phyloP scores from a whole-genome alignment of 2,329 filamentous ascomycete genomes.

The Triangularia verruculosa region DNA sequence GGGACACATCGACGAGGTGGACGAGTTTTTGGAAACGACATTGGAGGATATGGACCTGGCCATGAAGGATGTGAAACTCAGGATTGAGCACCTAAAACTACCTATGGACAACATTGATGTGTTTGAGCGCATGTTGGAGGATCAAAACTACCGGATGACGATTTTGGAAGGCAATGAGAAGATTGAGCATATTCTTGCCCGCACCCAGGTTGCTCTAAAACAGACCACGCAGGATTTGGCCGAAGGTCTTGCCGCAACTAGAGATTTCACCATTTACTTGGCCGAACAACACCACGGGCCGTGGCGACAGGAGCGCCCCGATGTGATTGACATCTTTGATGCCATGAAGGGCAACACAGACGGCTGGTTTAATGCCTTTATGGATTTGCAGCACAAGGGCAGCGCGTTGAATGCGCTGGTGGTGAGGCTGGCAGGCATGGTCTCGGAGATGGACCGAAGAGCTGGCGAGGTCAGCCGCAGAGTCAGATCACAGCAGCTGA shows the following conservation, averaged over 20 bases:
- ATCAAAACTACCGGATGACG: conserved; percentile 75
- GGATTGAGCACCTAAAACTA: conserved; percentile 75
- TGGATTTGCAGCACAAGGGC: conserved; percentile 70
- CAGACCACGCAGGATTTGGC: conserved; percentile 76
- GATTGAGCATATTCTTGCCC: conserved; percentile 83
- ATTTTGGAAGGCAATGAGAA: conserved; percentile 85
- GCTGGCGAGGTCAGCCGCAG: conserved; percentile 80
- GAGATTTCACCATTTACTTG: conserved; percentile 75
- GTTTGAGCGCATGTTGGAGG: conserved; percentile 85
- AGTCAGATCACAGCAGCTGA: conserved; percentile 57
- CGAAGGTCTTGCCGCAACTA: conserved; percentile 72
- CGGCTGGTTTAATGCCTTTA: conserved; percentile 81
- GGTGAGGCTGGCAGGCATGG: conserved; percentile 69
- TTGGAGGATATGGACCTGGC: conserved; percentile 82
- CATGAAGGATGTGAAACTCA: conserved; percentile 72
- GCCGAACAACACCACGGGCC: conserved; percentile 59
- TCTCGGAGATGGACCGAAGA: conserved; percentile 81
- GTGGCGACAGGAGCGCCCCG: conserved; percentile 59
- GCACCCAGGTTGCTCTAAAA: conserved; percentile 72
- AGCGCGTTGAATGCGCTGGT: conserved; percentile 67
- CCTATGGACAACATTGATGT: conserved; percentile 78
- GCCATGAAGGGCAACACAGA: conserved; percentile 93
- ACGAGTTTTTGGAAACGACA: conserved; percentile 82
- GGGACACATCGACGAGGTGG: conserved; percentile 88
- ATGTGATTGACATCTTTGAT: conserved; percentile 69